phyloP scores from a whole-genome alignment of 352 stramenopile genomes.

The Saprolegnia diclina region DNA sequence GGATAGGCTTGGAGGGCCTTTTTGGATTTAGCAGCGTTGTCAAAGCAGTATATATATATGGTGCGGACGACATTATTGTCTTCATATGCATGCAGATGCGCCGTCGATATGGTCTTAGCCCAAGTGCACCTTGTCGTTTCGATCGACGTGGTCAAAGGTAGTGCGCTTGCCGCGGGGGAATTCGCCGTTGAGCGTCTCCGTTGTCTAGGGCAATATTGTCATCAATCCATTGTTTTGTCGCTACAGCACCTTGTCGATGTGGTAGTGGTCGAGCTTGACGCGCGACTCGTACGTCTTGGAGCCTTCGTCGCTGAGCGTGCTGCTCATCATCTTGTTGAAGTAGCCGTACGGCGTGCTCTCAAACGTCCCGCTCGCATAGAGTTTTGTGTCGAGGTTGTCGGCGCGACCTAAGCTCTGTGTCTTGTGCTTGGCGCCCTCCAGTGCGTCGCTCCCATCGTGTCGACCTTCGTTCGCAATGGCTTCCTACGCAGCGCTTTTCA shows the following conservation, averaged over 20 bases:
- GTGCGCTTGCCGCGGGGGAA: conserved; percentile 60
- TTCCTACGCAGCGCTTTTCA: conserved; percentile 34
- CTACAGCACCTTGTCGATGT: conserved; percentile 50
- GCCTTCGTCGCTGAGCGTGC: conserved; percentile 36
- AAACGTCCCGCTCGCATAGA: conserved; percentile 64
- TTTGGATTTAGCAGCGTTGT: too few species aligned
- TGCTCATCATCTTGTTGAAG: conserved; percentile 81
- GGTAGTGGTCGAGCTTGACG: conserved; percentile 67
- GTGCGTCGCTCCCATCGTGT: conserved; percentile 18
- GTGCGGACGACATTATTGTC: too few species aligned
- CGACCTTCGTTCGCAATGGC: conserved; percentile 46
- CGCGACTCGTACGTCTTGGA: conserved; percentile 55
- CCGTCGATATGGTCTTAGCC: too few species aligned
- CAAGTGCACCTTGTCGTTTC: conserved; percentile 13
- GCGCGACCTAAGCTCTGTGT: conserved; percentile 31
- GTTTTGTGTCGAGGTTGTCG: conserved; percentile 70
- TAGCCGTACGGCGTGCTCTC: conserved; percentile 79
- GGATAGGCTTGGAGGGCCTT: too few species aligned
- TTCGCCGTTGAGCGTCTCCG: conserved; percentile 42
- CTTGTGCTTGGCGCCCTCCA: not conserved
- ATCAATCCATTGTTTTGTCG: too few species aligned
- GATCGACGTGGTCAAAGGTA: conserved; percentile 38
- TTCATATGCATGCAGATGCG: too few species aligned
- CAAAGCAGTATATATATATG: too few species aligned
- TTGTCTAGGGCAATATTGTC: conserved; percentile 5